These are phyloP conservation scores for Leccinum barrowsii DNA, from an alignment of 768 basidiomycete species.

Conservation along the genomic window DNA sequence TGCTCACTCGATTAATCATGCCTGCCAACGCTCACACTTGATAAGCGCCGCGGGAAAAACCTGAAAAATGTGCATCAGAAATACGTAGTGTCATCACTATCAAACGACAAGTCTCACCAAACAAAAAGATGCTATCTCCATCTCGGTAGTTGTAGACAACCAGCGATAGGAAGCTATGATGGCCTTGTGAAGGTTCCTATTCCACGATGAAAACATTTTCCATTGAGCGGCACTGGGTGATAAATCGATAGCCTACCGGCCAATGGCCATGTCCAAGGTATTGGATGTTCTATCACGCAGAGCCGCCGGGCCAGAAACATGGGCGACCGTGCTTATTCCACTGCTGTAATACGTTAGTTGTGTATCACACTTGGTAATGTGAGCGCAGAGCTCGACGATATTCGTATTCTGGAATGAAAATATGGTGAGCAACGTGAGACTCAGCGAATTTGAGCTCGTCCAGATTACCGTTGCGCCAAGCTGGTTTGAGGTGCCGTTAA, in stretches of 20 bases:
- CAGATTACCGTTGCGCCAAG: slow-evolving; percentile 32
- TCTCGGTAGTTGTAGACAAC: slow-evolving; percentile 36
- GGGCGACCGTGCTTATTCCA: slow-evolving; percentile 37
- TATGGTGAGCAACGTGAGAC: not conserved
- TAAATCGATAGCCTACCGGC: slow-evolving; percentile 27
- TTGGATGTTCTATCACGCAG: slow-evolving; percentile 19
- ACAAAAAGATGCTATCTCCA: slow-evolving; percentile 40
- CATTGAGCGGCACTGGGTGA: not conserved
- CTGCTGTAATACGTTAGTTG: slow-evolving; percentile 42
- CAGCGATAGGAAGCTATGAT: slow-evolving; percentile 38
- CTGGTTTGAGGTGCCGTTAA: slow-evolving; percentile 41
- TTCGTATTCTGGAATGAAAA: slow-evolving; percentile 33
- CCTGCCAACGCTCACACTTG: slow-evolving; percentile 41
- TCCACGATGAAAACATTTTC: not conserved
- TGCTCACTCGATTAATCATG: slow-evolving; percentile 39
- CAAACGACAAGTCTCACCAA: slow-evolving; percentile 27
- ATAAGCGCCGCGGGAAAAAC: slow-evolving; percentile 48
- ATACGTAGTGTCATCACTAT: not conserved
- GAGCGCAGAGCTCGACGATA: slow-evolving; percentile 37
- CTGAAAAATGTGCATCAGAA: slow-evolving; percentile 20
- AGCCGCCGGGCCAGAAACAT: slow-evolving; percentile 15
- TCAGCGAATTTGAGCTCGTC: not conserved
- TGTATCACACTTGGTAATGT: slow-evolving; percentile 29
- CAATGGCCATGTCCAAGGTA: slow-evolving; percentile 33
- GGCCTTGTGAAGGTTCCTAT: slow-evolving; percentile 35